These are phyloP conservation scores for Acacia concinna DNA, from an alignment of 331 rosid species.

Conservation along the genomic window DNA sequence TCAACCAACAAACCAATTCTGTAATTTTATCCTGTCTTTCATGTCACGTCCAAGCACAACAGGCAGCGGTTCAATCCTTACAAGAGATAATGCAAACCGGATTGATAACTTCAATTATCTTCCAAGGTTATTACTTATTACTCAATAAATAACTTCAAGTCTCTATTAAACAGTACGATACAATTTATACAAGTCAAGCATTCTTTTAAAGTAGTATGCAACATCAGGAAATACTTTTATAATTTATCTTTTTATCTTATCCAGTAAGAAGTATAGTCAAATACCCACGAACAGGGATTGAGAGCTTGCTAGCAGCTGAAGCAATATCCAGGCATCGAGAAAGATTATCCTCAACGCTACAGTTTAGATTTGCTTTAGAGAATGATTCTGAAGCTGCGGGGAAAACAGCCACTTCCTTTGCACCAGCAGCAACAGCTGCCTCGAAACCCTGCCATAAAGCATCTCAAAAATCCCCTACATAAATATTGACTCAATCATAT, in stretches of 20 bases:
- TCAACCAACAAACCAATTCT: slow-evolving; percentile 3
- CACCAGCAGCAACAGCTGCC: slow-evolving; percentile 87
- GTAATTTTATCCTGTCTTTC: neutral
- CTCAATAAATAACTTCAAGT: slow-evolving; percentile 7
- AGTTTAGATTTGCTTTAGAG: slow-evolving; percentile 77
- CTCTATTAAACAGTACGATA: neutral
- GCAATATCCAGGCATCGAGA: slow-evolving; percentile 62
- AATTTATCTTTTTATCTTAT: slow-evolving; percentile 10
- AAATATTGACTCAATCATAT: neutral
- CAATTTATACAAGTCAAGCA: neutral
- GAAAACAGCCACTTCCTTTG: slow-evolving; percentile 88
- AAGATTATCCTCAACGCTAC: slow-evolving; percentile 79
- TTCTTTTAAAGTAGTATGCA: slow-evolving; percentile 10
- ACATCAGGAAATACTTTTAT: neutral
- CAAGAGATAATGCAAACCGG: neutral
- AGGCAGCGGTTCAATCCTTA: neutral
- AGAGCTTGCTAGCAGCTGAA: slow-evolving; percentile 67
- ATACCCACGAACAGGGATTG: slow-evolving; percentile 91
- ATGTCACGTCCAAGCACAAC: neutral
- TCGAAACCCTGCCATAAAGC: slow-evolving; percentile 76
- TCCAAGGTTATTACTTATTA: neutral
- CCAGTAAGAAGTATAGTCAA: neutral
- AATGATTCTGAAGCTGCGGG: slow-evolving; percentile 93
- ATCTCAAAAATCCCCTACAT: slow-evolving; percentile 20
- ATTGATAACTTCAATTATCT: neutral